Percentiles rank a stretch among this genome's conserved stretches.
Evolutionary conservation across 495 filamentous ascomycete genomes (phyloP).

Genomic region (Penicillium canescens): DNA sequence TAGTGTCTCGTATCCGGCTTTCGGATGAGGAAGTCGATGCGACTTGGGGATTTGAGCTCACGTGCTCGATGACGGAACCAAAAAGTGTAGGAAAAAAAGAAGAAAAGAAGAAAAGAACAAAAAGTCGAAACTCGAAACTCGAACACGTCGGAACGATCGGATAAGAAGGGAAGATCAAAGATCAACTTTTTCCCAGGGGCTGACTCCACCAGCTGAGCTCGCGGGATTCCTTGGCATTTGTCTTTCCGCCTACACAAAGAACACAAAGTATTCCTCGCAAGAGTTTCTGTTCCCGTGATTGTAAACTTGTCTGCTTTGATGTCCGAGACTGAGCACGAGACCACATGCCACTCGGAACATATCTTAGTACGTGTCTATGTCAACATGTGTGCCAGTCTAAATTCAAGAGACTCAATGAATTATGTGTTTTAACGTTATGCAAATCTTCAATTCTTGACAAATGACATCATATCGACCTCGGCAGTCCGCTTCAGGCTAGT

Average conservation of each 20-base stretch:
- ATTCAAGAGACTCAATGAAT: too few species aligned
- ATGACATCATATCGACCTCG: too few species aligned
- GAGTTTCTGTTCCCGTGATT: background rate
- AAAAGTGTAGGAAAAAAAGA: background rate
- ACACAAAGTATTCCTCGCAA: background rate
- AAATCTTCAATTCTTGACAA: too few species aligned
- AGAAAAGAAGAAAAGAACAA: background rate
- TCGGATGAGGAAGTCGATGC: background rate
- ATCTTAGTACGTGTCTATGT: too few species aligned
- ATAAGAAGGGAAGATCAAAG: background rate
- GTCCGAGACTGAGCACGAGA: too few species aligned
- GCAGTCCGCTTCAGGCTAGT: too few species aligned
- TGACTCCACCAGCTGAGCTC: slow-evolving; percentile 9
- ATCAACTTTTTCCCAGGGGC: slow-evolving; percentile 6
- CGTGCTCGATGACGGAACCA: background rate
- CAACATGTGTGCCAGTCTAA: too few species aligned
- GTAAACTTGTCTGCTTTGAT: background rate
- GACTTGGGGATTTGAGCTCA: background rate
- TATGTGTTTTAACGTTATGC: too few species aligned
- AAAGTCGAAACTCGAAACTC: background rate
- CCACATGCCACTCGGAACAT: background rate
- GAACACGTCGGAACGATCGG: slow-evolving; percentile 3
- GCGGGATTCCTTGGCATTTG: slow-evolving; percentile 7
- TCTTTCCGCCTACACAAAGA: background rate
- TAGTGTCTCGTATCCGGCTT: background rate